Evolutionary conservation across 345 rosid genomes (phyloP), one percentile per base, ranked within the genome.

Genomic region (Rhodamnia rubescens): DNA sequence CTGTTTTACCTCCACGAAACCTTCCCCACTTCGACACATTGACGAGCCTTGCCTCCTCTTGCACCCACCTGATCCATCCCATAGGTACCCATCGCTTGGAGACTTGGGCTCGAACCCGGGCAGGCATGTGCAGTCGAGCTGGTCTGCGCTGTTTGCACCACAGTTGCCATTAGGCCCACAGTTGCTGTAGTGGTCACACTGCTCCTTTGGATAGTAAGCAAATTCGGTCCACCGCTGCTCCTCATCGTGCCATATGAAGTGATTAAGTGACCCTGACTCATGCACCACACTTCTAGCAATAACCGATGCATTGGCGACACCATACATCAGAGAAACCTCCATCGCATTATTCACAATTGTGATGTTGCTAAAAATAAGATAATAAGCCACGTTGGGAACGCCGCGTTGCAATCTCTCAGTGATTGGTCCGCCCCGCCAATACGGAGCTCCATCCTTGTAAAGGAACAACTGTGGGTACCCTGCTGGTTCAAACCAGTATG

Each of bases 381-480:
- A 82, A 14, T 8, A 44, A 8, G 88, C 83, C 96, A 94, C 92
- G 83, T 89, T 90, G 6, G 96, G 96, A 26, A 93, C 89, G 20
- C 93, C 93, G 59, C 89, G 92, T 95, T 91, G 93, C 85, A 90
- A 87, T 24, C 53, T 84, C 13, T 98, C 94, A 14, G 91, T 93
- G 95, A 96, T 93, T 29, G 95, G 85, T 7, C 95, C 96, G 9
- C 84, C 81, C 36, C 98, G 91, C 95, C 93, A 90, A 84, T 83
- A 75, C 5, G 74, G 87, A 7, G 0, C 10, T 13, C 26, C 32
- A 51, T 89, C 93, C 24, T 89, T 89, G 69, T 93, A 93, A 64
- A 64, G 44, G 42, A 87, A 85, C 82, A 92, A 40, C 52, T 91
- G 89, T 0, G 89, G 88, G 11, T 57, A 42, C 11, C 88, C 89